Percentiles rank a stretch among this genome's conserved stretches.
phyloP scores from a whole-genome alignment of 768 basidiomycete species.

The Pleurotus platypus region DNA sequence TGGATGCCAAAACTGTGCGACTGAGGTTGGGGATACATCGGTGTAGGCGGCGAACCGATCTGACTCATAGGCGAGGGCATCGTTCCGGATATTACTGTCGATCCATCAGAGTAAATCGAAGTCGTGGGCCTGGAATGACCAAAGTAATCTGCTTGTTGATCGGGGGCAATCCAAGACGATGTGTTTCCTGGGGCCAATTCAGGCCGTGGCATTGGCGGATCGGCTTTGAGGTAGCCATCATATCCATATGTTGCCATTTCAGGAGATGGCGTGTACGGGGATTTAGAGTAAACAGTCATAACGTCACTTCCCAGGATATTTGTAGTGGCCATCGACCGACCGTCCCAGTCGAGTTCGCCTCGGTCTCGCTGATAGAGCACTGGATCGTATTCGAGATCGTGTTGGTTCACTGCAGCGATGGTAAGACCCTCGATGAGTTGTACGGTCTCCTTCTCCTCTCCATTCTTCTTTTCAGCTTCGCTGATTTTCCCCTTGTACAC shows the following conservation, averaged over 20 bases:
- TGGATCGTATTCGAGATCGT: constrained; percentile 59
- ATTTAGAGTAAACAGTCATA: constrained; percentile 36
- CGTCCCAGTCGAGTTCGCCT: constrained; percentile 67
- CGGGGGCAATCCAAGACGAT: background rate
- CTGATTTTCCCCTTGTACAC: constrained; percentile 55
- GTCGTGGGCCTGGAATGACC: background rate
- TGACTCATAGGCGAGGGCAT: background rate
- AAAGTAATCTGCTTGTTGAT: background rate
- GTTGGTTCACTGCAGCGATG: constrained; percentile 51
- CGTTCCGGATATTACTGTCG: background rate
- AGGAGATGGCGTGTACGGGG: constrained; percentile 13
- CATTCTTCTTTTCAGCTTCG: constrained; percentile 35
- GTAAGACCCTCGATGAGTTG: constrained; percentile 51
- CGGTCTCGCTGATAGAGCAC: constrained; percentile 53
- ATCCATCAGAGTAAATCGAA: constrained; percentile 6
- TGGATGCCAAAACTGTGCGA: too few relatives aligned
- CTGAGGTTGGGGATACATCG: too few relatives aligned
- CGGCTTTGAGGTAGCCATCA: background rate
- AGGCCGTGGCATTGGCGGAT: background rate
- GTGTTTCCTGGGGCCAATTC: background rate
- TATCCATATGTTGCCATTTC: background rate
- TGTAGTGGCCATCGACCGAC: constrained; percentile 42
- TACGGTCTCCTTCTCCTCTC: constrained; percentile 50
- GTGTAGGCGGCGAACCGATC: too few relatives aligned
- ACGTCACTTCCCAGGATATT: constrained; percentile 45